Percentiles rank a stretch among this genome's conserved stretches.
These are phyloP conservation scores for Solanum pimpinellifolium DNA, from an alignment of 257 asterid species.

Conservation along the genomic window DNA sequence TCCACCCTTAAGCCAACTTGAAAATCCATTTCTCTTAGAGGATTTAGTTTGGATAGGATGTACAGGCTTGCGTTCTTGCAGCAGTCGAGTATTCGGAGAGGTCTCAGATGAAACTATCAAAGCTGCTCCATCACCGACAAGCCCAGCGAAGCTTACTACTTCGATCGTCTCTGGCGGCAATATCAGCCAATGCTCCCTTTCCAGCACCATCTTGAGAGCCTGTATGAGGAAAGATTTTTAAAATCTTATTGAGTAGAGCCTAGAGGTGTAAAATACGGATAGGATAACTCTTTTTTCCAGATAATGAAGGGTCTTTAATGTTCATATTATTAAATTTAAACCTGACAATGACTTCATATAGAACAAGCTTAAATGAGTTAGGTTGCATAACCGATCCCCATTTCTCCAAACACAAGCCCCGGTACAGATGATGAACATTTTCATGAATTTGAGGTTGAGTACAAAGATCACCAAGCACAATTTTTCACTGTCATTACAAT, in stretches of 20 bases:
- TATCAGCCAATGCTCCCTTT: slow-evolving; percentile 90
- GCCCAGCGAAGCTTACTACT: slow-evolving; percentile 87
- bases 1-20: slow-evolving; percentile 65
- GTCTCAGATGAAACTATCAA: slow-evolving; percentile 58
- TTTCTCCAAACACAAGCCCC: not conserved
- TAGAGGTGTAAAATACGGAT: not conserved
- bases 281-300: not conserved
- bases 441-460: not conserved
- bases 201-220: slow-evolving; percentile 98
- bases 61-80: slow-evolving; percentile 37
- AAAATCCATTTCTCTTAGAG: slow-evolving; percentile 65
- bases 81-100: slow-evolving; percentile 39
- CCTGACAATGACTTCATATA: not conserved
- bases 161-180: slow-evolving; percentile 81
- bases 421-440: not conserved
- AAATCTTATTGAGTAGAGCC: not conserved
- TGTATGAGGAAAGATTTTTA: slow-evolving; percentile 28
- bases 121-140: slow-evolving; percentile 99
- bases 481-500: not conserved
- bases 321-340: not conserved
- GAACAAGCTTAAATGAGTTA: not conserved
- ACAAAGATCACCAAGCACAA: not conserved
- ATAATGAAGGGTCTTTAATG: not conserved
- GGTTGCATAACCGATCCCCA: not conserved
- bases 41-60: slow-evolving; percentile 43